Base-by-base conservation (phyloP, 331 rosid genomes). In the Pyracantha coccinea region DNA sequence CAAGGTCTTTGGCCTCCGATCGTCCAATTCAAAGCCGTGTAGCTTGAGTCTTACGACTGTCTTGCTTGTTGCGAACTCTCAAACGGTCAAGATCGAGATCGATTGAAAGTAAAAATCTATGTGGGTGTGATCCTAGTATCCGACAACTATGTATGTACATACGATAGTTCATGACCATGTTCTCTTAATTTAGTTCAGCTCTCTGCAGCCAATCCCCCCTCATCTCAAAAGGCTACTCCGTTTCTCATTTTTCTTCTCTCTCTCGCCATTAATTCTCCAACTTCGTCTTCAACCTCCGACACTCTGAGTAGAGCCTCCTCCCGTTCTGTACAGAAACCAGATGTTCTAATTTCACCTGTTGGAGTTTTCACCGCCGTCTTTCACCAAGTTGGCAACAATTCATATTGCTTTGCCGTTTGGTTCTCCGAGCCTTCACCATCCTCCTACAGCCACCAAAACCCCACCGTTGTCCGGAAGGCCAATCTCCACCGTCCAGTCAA, bases 361-460 rank as follows among this genome's bases (percentile, higher is more conserved):
- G 86, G 77, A 33, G 75, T 74, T 0, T 91, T 86, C 81, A 66
- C 84, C 0, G 87, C 92, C 1, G 90, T 90, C 7, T 89, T 87
- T 76, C 74, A 65, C 19, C 64, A 67, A 1, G 84, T 88, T 2
- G 92, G 90, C 3, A 31, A 73, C 52, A 89, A 91, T 17, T 85
- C 95, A 4, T 87, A 75, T 27, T 81, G 84, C 79, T 87, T 82
- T 28, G 90, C 89, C 21, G 19, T 91, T 63, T 91, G 94, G 89
- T 91, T 84, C 81, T 68, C 78, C 10, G 79, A 85, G 25, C 80
- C 65, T 2, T 25, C 60, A 3, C 15, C 44, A 5, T 8, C 70
- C 11, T 20, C 25, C 29, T 70, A 47, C 45, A 8, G 6, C 2
- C 8, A 59, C 10, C 68, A 19, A n/a, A 67, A 81, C 59, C 78